These are phyloP conservation scores for Exidia glandulosa DNA, from an alignment of 768 basidiomycete genomes.

Conservation along the genomic window DNA sequence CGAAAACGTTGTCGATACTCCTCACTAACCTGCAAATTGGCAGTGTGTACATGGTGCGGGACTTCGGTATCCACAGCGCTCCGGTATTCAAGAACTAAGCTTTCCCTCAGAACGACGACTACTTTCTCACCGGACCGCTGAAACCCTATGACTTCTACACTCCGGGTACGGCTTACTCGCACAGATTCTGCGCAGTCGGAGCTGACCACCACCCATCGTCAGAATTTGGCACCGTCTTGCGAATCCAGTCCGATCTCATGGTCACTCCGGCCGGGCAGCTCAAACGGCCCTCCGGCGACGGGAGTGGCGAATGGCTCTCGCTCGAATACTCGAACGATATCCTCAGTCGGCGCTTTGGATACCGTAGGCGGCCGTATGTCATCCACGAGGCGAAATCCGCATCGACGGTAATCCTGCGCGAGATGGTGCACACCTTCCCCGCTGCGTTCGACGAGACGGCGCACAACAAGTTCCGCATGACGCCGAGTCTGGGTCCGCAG, in stretches of 20 bases:
- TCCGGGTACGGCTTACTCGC: background rate
- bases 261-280: slow-evolving; percentile 4
- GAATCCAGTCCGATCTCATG: slow-evolving; percentile 12
- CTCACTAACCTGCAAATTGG: too few relatives aligned
- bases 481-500: slow-evolving; percentile 16
- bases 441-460: slow-evolving; percentile 20
- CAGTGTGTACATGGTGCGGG: slow-evolving; percentile 2
- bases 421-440: slow-evolving; percentile 21
- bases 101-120: slow-evolving; percentile 31
- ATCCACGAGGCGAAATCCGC: slow-evolving; percentile 28
- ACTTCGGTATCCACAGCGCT: background rate
- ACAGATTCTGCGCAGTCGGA: background rate
- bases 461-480: slow-evolving; percentile 22
- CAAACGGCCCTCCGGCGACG: background rate
- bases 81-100: background rate
- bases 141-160: slow-evolving; percentile 24
- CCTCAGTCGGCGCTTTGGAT: slow-evolving; percentile 25
- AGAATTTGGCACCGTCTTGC: slow-evolving; percentile 13
- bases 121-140: slow-evolving; percentile 22
- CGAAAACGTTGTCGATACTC: slow-evolving; percentile 11
- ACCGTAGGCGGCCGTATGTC: slow-evolving; percentile 26
- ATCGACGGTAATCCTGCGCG: slow-evolving; percentile 22
- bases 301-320: slow-evolving; percentile 13
- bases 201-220: background rate
- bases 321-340: slow-evolving; percentile 10